phyloP scores from a whole-genome alignment of 2,329 filamentous ascomycete genomes.

The Diaporthe vexans region DNA sequence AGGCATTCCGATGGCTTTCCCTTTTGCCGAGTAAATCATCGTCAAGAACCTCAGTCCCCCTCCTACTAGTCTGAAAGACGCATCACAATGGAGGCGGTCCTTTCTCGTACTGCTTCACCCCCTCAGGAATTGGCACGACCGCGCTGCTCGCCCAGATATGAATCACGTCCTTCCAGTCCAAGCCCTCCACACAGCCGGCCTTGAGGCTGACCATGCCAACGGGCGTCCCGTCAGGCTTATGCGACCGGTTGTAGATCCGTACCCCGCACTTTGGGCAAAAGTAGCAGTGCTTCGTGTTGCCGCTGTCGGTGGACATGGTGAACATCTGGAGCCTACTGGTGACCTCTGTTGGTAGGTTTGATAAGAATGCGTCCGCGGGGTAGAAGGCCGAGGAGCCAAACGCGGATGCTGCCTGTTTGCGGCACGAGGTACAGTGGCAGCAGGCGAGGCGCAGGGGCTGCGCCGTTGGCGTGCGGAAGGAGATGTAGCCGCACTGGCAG shows the following conservation, averaged over 20 bases:
- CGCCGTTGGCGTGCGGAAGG: slow-evolving; percentile 48
- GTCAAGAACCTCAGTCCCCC: not conserved
- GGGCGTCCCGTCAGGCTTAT: slow-evolving; percentile 54
- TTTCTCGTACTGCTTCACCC: slow-evolving; percentile 37
- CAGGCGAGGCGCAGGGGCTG: slow-evolving; percentile 49
- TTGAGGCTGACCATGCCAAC: slow-evolving; percentile 59
- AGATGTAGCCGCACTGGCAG: slow-evolving; percentile 52
- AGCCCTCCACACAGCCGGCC: slow-evolving; percentile 59
- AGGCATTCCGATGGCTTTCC: not conserved
- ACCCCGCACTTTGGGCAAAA: slow-evolving; percentile 55
- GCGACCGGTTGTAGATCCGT: slow-evolving; percentile 61
- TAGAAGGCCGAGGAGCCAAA: slow-evolving; percentile 56
- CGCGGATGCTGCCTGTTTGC: slow-evolving; percentile 52
- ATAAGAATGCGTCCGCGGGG: slow-evolving; percentile 49
- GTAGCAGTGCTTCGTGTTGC: slow-evolving; percentile 52
- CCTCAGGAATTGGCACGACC: slow-evolving; percentile 59
- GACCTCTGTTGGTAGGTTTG: slow-evolving; percentile 49
- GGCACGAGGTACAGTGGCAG: slow-evolving; percentile 56
- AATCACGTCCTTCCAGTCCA: slow-evolving; percentile 55
- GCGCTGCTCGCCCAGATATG: slow-evolving; percentile 63
- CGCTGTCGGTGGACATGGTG: slow-evolving; percentile 48
- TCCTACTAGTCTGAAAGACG: not conserved
- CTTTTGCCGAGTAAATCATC: not conserved
- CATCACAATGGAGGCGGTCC: not conserved
- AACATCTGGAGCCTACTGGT: slow-evolving; percentile 47